Conservation (phyloP, 257 asterid genomes). For the Forsythia suspensa region DNA sequence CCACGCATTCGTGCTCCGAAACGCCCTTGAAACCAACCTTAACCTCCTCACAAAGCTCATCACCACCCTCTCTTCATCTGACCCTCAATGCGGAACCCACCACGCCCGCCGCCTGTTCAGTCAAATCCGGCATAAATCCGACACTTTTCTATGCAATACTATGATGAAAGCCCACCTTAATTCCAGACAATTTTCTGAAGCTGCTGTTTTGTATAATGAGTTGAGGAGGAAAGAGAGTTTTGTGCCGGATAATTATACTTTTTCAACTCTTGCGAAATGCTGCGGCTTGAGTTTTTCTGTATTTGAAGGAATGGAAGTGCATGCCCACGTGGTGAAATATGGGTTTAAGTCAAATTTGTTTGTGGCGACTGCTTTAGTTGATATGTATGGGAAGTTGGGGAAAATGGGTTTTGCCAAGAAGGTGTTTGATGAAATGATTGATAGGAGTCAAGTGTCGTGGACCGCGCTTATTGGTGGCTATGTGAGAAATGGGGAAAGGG, state of each 20-base stretch:
- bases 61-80: constrained; percentile 45
- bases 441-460: constrained; percentile 77
- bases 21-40: constrained; percentile 58
- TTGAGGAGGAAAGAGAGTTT: constrained; percentile 54
- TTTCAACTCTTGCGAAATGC: constrained; percentile 75
- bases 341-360: constrained; percentile 67
- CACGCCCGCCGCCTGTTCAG: constrained; percentile 78
- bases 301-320: constrained; percentile 70
- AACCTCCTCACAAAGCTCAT: constrained; percentile 77
- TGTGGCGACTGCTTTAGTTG: constrained; percentile 77
- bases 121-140: constrained; percentile 42
- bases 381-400: constrained; percentile 90
- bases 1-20: constrained; percentile 74
- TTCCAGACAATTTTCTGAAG: constrained; percentile 46
- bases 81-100: constrained; percentile 44
- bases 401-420: constrained; percentile 50
- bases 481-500: constrained; percentile 56
- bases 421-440: constrained; percentile 79
- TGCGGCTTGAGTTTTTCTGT: constrained; percentile 50
- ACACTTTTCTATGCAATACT: constrained; percentile 79
- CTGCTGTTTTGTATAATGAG: constrained; percentile 40
- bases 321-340: constrained; percentile 56
- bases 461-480: constrained; percentile 85
- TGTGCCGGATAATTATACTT: constrained; percentile 75
- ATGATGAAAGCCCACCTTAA: constrained; percentile 79